Evolutionary conservation across 805 yeast species (phyloP).

Genomic region (Hanseniaspora meyeri): DNA sequence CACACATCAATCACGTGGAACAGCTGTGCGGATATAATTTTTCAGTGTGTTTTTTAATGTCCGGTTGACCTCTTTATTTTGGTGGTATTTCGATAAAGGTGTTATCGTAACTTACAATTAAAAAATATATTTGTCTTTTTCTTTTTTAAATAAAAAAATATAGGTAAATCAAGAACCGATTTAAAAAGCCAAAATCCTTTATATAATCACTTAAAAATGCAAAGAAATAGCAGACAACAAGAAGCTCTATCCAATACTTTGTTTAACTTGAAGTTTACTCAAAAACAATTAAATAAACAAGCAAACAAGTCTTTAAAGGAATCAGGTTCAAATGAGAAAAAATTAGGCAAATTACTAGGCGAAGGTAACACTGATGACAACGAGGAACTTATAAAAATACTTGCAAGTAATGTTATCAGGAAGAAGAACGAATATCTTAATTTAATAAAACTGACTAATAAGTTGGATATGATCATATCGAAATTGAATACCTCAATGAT

Average conservation of each 20-base stretch:
- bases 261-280: conserved; percentile 54
- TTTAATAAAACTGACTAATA: conserved; percentile 65
- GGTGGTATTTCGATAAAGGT: background rate
- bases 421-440: conserved; percentile 78
- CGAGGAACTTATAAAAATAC: conserved; percentile 82
- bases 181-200: too few species aligned
- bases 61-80: too few species aligned
- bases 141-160: too few species aligned
- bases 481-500: conserved; percentile 96
- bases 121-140: too few species aligned
- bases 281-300: conserved; percentile 83
- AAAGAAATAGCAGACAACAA: conserved; percentile 10
- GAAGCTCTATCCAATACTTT: conserved; percentile 25
- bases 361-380: conserved; percentile 39
- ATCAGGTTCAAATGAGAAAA: conserved; percentile 72
- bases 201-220: background rate
- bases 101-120: background rate
- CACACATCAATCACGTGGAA: too few species aligned
- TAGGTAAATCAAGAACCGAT: too few species aligned
- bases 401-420: conserved; percentile 92
- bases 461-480: conserved; percentile 92
- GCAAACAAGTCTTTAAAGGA: conserved; percentile 86
- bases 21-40: too few species aligned
- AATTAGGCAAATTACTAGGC: conserved; percentile 53
- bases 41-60: too few species aligned